These are phyloP conservation scores for Clonostachys byssicola DNA, from an alignment of 2,329 filamentous ascomycete species.

Conservation along the genomic window DNA sequence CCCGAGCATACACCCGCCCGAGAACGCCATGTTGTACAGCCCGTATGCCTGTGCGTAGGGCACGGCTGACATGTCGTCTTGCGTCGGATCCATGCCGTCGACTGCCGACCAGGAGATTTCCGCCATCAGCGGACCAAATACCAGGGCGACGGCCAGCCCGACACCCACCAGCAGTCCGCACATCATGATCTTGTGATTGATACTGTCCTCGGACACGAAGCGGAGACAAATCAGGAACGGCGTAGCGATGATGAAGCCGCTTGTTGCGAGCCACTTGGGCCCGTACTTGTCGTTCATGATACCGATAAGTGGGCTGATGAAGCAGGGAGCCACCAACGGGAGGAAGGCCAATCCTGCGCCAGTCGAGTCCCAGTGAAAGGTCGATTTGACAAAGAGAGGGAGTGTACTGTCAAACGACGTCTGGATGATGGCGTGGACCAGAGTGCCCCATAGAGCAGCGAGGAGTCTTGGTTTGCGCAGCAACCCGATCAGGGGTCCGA, in stretches of 20 bases:
- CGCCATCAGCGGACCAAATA: slow-evolving; percentile 26
- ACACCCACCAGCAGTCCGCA: slow-evolving; percentile 22
- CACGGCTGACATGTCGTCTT: slow-evolving; percentile 9
- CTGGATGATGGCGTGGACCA: slow-evolving; percentile 22
- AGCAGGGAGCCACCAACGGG: slow-evolving; percentile 21
- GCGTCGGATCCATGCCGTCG: neutral
- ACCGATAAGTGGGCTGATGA: slow-evolving; percentile 22
- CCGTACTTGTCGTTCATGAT: slow-evolving; percentile 23
- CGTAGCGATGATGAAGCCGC: slow-evolving; percentile 22
- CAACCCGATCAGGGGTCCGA: slow-evolving; percentile 14
- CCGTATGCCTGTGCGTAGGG: slow-evolving; percentile 27
- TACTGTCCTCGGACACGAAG: slow-evolving; percentile 21
- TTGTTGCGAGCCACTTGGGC: slow-evolving; percentile 23
- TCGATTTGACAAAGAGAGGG: slow-evolving; percentile 18
- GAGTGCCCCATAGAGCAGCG: slow-evolving; percentile 23
- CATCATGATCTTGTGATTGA: slow-evolving; percentile 20
- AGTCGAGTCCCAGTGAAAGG: slow-evolving; percentile 24
- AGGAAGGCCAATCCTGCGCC: slow-evolving; percentile 27
- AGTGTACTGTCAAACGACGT: slow-evolving; percentile 26
- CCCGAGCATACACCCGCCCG: slow-evolving; percentile 21
- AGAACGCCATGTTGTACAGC: slow-evolving; percentile 27
- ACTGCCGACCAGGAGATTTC: slow-evolving; percentile 25
- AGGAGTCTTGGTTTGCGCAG: slow-evolving; percentile 22
- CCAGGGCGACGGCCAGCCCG: slow-evolving; percentile 19
- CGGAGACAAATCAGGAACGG: slow-evolving; percentile 25